Evolutionary conservation across 352 stramenopile genomes (phyloP).

Genomic region (Globisporangium viniferum): DNA sequence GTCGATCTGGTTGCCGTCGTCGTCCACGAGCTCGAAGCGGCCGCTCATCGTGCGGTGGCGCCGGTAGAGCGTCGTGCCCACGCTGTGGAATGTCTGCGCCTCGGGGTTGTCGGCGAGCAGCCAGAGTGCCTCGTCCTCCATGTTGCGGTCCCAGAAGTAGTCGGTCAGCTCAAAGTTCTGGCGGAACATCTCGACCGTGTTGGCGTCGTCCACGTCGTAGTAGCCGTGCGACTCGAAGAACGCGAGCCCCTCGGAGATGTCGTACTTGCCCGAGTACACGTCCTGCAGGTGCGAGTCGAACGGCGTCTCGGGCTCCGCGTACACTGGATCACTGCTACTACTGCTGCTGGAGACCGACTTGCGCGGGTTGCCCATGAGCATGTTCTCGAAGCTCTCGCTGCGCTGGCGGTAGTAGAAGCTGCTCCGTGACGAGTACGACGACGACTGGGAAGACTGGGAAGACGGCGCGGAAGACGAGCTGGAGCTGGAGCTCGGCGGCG

Average conservation of each 20-base stretch:
- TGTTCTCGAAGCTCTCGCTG: slow-evolving; percentile 20
- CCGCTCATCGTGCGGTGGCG: slow-evolving; percentile 19
- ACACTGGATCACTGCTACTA: background rate
- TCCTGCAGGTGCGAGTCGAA: slow-evolving; percentile 68
- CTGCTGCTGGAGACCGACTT: background rate
- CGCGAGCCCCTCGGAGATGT: slow-evolving; percentile 46
- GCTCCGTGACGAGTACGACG: background rate
- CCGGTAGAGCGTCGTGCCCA: slow-evolving; percentile 14
- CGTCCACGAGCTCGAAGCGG: slow-evolving; percentile 57
- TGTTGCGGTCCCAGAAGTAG: slow-evolving; percentile 47
- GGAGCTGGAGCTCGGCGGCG: slow-evolving; percentile 2
- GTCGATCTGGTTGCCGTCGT: slow-evolving; percentile 67
- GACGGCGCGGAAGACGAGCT: background rate
- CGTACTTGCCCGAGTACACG: slow-evolving; percentile 51
- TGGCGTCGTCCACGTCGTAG: slow-evolving; percentile 79
- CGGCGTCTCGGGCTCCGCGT: slow-evolving; percentile 28
- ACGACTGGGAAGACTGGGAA: background rate
- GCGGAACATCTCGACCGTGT: slow-evolving; percentile 79
- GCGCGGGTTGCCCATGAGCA: slow-evolving; percentile 10
- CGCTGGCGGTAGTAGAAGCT: slow-evolving; percentile 21
- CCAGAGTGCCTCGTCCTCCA: slow-evolving; percentile 25
- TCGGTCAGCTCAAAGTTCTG: slow-evolving; percentile 66
- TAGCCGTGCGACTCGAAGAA: slow-evolving; percentile 85
- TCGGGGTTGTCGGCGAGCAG: slow-evolving; percentile 17
- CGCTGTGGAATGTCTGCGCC: slow-evolving; percentile 8